Percentiles rank a stretch among this genome's conserved stretches.
phyloP scores from a whole-genome alignment of 257 asterid species.

The Penstemon eatonii region DNA sequence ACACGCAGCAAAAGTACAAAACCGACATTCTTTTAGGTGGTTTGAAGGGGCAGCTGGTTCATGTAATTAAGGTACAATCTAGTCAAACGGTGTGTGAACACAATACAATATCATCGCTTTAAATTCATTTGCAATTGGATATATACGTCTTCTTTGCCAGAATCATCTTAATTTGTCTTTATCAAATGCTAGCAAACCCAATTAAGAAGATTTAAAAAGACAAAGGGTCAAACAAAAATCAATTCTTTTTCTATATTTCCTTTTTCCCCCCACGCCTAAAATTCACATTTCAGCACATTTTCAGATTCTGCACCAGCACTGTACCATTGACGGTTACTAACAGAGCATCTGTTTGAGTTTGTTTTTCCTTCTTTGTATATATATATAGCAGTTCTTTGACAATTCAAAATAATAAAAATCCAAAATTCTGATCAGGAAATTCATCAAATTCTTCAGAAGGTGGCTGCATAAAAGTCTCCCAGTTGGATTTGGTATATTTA shows the following conservation, averaged over 20 bases:
- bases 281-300: not conserved
- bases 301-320: constrained; percentile 19
- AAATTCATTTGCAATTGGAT: no score
- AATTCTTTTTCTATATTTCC: not conserved
- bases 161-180: no score
- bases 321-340: constrained; percentile 44
- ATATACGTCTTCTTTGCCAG: no score
- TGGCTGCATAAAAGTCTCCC: constrained; percentile 1
- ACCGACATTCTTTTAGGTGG: constrained; percentile 44
- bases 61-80: constrained; percentile 19
- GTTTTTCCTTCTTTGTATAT: constrained; percentile 19
- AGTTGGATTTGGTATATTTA: no score
- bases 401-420: not conserved
- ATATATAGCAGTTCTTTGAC: constrained; percentile 25
- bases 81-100: constrained; percentile 51
- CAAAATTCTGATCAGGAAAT: no score
- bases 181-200: no score
- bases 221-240: not conserved
- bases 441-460: not conserved
- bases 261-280: not conserved
- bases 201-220: no score
- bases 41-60: constrained; percentile 31
- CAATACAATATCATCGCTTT: not conserved
- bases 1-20: constrained; percentile 11
- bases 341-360: constrained; percentile 16